A percentile compares a stretch with the other conserved stretches of the same genome.
Conservation (phyloP, 2,329 filamentous ascomycete species). For the Metarhizium humberi region DNA sequence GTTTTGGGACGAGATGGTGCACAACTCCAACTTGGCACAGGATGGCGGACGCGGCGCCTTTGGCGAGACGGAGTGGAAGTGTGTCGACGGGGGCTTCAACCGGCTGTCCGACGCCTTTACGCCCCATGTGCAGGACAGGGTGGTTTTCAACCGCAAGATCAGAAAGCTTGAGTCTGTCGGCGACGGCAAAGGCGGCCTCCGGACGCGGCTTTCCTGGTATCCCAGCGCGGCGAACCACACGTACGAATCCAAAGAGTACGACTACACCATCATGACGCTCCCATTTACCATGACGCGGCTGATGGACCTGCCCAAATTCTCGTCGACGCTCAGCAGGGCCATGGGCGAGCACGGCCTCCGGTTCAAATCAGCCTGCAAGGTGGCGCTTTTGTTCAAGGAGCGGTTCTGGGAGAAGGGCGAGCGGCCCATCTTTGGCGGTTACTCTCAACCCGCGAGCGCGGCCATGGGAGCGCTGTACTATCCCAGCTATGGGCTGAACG, state of each 20-base stretch:
- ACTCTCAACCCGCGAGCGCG: slow-evolving; percentile 5
- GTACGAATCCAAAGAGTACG: slow-evolving; percentile 21
- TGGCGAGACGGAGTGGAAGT: slow-evolving; percentile 19
- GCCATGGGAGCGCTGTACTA: slow-evolving; percentile 32
- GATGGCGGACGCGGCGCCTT: slow-evolving; percentile 16
- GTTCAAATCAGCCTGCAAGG: slow-evolving; percentile 21
- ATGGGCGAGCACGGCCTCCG: slow-evolving; percentile 14
- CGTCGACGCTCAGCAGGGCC: slow-evolving; percentile 16
- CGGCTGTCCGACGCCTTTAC: slow-evolving; percentile 24
- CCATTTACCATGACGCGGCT: slow-evolving; percentile 27
- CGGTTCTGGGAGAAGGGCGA: slow-evolving; percentile 26
- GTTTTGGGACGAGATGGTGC: slow-evolving; percentile 23
- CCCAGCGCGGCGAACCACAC: slow-evolving; percentile 13
- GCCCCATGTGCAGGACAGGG: slow-evolving; percentile 18
- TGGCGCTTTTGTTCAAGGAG: slow-evolving; percentile 47
- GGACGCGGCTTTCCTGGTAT: slow-evolving; percentile 5
- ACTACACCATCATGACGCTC: slow-evolving; percentile 27
- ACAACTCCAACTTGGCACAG: slow-evolving; percentile 22
- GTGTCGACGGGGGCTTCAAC: slow-evolving; percentile 24
- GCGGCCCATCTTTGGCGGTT: slow-evolving; percentile 32
- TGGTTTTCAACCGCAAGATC: slow-evolving; percentile 14
- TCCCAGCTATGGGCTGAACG: slow-evolving; percentile 41
- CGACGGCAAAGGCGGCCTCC: neutral
- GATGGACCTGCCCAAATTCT: slow-evolving; percentile 26
- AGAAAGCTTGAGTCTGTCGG: slow-evolving; percentile 11